Evolutionary conservation across 1,284 basidiomycete species (phyloP).

Genomic region (Volvariella surrecta): DNA sequence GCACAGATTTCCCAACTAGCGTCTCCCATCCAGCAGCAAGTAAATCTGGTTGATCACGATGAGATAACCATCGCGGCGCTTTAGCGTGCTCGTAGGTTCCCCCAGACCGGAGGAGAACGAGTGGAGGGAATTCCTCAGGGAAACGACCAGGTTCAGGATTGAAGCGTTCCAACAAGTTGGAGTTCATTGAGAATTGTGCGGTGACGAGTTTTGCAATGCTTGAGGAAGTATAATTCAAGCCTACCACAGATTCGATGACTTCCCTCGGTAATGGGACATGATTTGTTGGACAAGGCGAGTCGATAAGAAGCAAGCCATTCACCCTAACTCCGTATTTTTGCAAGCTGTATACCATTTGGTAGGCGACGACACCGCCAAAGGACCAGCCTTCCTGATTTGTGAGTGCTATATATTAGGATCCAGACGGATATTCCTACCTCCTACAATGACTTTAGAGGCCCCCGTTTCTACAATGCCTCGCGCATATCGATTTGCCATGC

Average conservation of each 20-base stretch:
- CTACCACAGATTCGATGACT: slow-evolving; percentile 33
- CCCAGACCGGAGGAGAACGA: slow-evolving; percentile 37
- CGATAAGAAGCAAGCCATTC: slow-evolving; percentile 55
- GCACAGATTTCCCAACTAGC: slow-evolving; percentile 26
- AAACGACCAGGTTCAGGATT: slow-evolving; percentile 23
- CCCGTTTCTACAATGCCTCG: slow-evolving; percentile 25
- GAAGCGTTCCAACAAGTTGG: slow-evolving; percentile 30
- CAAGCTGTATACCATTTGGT: slow-evolving; percentile 53
- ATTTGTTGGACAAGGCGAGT: slow-evolving; percentile 48
- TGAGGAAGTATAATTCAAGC: slow-evolving; percentile 12
- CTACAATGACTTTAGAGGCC: slow-evolving; percentile 37
- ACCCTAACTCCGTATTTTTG: slow-evolving; percentile 30
- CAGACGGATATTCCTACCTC: slow-evolving; percentile 35
- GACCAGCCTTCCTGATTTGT: slow-evolving; percentile 51
- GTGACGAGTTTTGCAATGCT: slow-evolving; percentile 16
- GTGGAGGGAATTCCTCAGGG: slow-evolving; percentile 30
- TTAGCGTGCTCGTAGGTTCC: slow-evolving; percentile 28
- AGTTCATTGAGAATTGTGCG: slow-evolving; percentile 12
- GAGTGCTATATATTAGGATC: neutral
- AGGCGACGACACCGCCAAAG: slow-evolving; percentile 65
- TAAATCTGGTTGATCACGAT: slow-evolving; percentile 27
- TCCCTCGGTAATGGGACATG: slow-evolving; percentile 38
- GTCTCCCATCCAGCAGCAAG: slow-evolving; percentile 40
- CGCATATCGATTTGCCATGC: slow-evolving; percentile 49
- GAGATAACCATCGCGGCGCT: slow-evolving; percentile 39